Percentiles rank a stretch among this genome's conserved stretches.
Conservation (phyloP, 1,284 basidiomycete genomes). For the Pseudozyma pruni region DNA sequence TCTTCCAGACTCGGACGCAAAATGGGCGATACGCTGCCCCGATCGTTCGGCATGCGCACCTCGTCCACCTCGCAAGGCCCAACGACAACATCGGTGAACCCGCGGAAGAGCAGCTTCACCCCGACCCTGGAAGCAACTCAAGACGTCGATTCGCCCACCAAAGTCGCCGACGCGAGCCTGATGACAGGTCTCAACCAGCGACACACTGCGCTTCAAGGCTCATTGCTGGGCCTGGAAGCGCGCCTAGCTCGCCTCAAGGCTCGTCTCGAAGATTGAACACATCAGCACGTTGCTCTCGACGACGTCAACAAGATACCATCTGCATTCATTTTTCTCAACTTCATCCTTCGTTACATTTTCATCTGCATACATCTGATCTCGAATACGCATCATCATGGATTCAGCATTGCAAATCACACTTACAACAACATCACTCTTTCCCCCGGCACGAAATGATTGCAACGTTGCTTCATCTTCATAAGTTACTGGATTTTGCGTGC, state of each 20-base stretch:
- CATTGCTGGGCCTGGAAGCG: constrained; percentile 33
- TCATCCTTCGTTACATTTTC: neutral
- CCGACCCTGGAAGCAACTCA: constrained; percentile 3
- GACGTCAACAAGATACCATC: too few relatives aligned
- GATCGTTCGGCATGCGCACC: constrained; percentile 21
- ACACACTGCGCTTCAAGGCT: constrained; percentile 42
- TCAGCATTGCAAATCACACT: neutral
- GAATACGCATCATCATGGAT: too few relatives aligned
- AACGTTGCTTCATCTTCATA: too few relatives aligned
- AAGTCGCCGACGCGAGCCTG: constrained; percentile 37
- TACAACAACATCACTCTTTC: too few relatives aligned
- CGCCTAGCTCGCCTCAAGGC: constrained; percentile 42
- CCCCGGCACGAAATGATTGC: too few relatives aligned
- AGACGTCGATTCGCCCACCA: constrained; percentile 14
- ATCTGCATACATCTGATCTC: too few relatives aligned
- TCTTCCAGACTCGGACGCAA: constrained; percentile 12
- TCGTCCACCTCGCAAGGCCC: constrained; percentile 2
- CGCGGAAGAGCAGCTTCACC: neutral
- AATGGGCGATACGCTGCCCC: constrained; percentile 23
- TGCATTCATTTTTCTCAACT: too few relatives aligned
- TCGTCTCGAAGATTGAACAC: constrained; percentile 23
- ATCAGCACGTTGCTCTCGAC: neutral
- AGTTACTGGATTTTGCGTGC: too few relatives aligned
- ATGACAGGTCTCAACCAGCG: constrained; percentile 43
- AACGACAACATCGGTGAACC: neutral